Evolutionary conservation across 2,329 filamentous ascomycete genomes (phyloP).

Genomic region (Xylaria sp.): DNA sequence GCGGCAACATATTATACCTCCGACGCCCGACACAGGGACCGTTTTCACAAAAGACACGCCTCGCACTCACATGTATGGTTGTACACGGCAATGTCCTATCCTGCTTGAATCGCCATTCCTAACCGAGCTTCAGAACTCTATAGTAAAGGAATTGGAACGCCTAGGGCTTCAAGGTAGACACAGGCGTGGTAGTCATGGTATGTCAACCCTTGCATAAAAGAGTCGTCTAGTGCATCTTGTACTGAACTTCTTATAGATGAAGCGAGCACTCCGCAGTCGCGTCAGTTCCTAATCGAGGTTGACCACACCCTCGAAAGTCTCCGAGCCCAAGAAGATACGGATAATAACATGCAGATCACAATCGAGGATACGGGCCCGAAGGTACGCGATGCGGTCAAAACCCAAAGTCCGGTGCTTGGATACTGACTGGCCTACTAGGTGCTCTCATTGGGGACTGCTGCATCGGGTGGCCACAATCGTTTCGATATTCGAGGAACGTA

Average conservation of each 20-base stretch:
- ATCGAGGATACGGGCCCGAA: conserved; percentile 96
- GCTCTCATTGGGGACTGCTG: conserved; percentile 81
- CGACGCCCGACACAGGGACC: conserved; percentile 59
- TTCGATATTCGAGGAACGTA: conserved; percentile 96
- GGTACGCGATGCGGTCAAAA: conserved; percentile 45
- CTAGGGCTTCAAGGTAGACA: conserved; percentile 60
- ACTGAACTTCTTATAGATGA: conserved; percentile 60
- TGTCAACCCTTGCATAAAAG: conserved; percentile 25
- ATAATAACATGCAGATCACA: conserved; percentile 95
- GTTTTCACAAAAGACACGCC: conserved; percentile 56
- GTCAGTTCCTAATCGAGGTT: conserved; percentile 86
- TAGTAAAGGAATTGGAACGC: conserved; percentile 59
- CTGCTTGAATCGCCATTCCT: conserved; percentile 30
- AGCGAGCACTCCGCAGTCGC: conserved; percentile 65
- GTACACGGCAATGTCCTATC: not conserved
- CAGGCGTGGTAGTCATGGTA: conserved; percentile 65
- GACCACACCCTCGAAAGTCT: conserved; percentile 81
- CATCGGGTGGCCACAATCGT: conserved; percentile 82
- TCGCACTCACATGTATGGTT: conserved; percentile 61
- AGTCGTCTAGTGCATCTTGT: not conserved
- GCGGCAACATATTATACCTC: conserved; percentile 65
- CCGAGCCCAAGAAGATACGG: conserved; percentile 86
- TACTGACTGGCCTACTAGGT: conserved; percentile 56
- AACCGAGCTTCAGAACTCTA: conserved; percentile 53
- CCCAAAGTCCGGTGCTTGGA: not conserved